Evolutionary conservation across 2,329 filamentous ascomycete species (phyloP).

Genomic region (Cladosporium phlei): DNA sequence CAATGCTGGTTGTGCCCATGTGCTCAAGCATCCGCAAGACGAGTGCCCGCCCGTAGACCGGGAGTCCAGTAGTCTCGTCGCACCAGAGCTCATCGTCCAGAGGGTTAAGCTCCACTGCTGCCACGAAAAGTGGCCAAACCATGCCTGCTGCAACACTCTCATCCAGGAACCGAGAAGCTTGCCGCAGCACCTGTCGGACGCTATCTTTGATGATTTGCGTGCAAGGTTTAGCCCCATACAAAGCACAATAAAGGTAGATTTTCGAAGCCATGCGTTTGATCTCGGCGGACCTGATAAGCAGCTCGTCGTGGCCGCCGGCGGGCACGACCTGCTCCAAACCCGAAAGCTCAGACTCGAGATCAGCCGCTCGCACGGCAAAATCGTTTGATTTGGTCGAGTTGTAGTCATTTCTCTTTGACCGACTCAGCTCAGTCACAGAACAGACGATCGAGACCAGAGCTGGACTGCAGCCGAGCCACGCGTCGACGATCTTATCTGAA

Average conservation of each 20-base stretch:
- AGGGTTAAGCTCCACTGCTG: constrained; percentile 38
- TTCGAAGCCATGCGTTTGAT: constrained; percentile 42
- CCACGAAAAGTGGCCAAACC: constrained; percentile 43
- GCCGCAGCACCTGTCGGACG: constrained; percentile 34
- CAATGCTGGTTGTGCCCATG: constrained; percentile 37
- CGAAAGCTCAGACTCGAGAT: constrained; percentile 33
- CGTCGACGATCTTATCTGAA: constrained; percentile 36
- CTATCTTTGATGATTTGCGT: constrained; percentile 27
- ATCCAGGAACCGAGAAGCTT: constrained; percentile 33
- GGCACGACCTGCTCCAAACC: constrained; percentile 33
- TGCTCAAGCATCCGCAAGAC: constrained; percentile 38
- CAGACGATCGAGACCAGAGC: constrained; percentile 44
- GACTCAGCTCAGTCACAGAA: constrained; percentile 45
- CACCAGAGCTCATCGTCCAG: constrained; percentile 34
- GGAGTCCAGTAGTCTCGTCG: constrained; percentile 18
- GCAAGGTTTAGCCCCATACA: constrained; percentile 40
- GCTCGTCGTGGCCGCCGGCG: constrained; percentile 28
- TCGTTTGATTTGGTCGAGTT: constrained; percentile 20
- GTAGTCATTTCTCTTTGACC: constrained; percentile 28
- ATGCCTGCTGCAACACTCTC: constrained; percentile 33
- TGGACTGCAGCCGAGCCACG: constrained; percentile 49
- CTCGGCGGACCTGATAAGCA: constrained; percentile 37
- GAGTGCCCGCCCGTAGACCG: constrained; percentile 34
- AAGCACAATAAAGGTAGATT: constrained; percentile 44
- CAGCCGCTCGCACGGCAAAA: constrained; percentile 33